Conservation (phyloP, 495 filamentous ascomycete genomes). For the Podospora australis region DNA sequence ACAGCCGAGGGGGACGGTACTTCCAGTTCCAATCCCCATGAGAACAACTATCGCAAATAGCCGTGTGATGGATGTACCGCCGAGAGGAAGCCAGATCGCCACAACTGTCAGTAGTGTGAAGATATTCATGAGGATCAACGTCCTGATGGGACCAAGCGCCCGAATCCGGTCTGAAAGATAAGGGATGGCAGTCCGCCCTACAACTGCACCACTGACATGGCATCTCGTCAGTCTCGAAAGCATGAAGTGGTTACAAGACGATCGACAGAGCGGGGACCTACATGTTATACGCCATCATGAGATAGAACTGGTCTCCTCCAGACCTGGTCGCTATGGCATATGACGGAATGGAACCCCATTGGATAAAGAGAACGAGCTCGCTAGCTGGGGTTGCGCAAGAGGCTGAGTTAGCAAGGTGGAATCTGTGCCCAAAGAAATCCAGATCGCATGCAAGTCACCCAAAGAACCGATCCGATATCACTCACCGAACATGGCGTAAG, state of each 20-base stretch:
- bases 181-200: slow-evolving; percentile 24
- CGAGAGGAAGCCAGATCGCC: slow-evolving; percentile 21
- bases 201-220: slow-evolving; percentile 22
- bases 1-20: slow-evolving; percentile 26
- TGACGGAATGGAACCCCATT: slow-evolving; percentile 27
- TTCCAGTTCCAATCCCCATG: slow-evolving; percentile 26
- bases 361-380: slow-evolving; percentile 26
- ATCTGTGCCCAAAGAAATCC: not conserved
- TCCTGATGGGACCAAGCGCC: slow-evolving; percentile 23
- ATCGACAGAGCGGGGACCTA: slow-evolving; percentile 4
- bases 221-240: too few species aligned
- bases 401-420: not conserved
- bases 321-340: slow-evolving; percentile 21
- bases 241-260: not conserved
- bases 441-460: not conserved
- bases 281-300: slow-evolving; percentile 31
- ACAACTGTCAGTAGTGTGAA: slow-evolving; percentile 19
- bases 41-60: slow-evolving; percentile 19
- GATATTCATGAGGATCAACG: slow-evolving; percentile 20
- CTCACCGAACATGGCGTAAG: slow-evolving; percentile 23
- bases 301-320: slow-evolving; percentile 22
- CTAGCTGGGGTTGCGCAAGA: slow-evolving; percentile 13
- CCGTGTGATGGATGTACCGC: slow-evolving; percentile 9
- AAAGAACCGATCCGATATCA: not conserved
- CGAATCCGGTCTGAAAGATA: slow-evolving; percentile 22